These are phyloP conservation scores for Tolypocladium inflatum DNA, from an alignment of 2,329 filamentous ascomycete species.

Conservation along the genomic window DNA sequence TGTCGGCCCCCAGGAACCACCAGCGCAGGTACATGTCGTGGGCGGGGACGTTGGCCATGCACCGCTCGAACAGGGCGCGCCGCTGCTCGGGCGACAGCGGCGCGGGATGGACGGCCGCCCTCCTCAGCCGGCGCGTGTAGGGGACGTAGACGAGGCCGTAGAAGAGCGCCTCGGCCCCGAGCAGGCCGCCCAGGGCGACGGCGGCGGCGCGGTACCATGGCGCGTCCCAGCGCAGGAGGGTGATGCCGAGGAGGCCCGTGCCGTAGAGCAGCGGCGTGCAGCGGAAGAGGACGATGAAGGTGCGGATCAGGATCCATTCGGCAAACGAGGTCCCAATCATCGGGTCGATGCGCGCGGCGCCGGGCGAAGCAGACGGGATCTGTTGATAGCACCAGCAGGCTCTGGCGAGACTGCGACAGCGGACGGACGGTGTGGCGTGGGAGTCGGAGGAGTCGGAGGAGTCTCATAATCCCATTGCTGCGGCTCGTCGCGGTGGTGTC, in stretches of 20 bases:
- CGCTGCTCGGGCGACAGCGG: constrained; percentile 36
- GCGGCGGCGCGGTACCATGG: constrained; percentile 2
- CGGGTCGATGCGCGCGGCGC: not conserved
- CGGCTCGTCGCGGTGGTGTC: not conserved
- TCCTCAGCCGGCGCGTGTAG: constrained; percentile 27
- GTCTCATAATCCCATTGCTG: not conserved
- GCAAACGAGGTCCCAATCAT: constrained; percentile 28
- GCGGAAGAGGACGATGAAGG: constrained; percentile 31
- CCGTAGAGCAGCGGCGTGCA: constrained; percentile 32
- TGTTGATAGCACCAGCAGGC: not conserved
- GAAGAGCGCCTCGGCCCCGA: constrained; percentile 32
- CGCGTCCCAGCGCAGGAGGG: constrained; percentile 1
- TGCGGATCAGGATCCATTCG: constrained; percentile 35
- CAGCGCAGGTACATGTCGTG: constrained; percentile 45
- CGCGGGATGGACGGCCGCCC: constrained; percentile 29
- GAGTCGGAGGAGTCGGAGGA: too few relatives aligned
- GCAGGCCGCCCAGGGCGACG: constrained; percentile 15
- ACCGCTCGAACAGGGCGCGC: constrained; percentile 44
- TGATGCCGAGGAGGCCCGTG: constrained; percentile 15
- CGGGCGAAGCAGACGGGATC: too few relatives aligned
- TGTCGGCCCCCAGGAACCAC: constrained; percentile 57
- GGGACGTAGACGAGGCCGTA: constrained; percentile 32
- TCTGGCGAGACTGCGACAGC: not conserved
- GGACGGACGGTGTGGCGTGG: not conserved
- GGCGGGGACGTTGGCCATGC: constrained; percentile 44